Base-by-base conservation (phyloP, 2,329 filamentous ascomycete genomes). In the Polytolypa hystricis region DNA sequence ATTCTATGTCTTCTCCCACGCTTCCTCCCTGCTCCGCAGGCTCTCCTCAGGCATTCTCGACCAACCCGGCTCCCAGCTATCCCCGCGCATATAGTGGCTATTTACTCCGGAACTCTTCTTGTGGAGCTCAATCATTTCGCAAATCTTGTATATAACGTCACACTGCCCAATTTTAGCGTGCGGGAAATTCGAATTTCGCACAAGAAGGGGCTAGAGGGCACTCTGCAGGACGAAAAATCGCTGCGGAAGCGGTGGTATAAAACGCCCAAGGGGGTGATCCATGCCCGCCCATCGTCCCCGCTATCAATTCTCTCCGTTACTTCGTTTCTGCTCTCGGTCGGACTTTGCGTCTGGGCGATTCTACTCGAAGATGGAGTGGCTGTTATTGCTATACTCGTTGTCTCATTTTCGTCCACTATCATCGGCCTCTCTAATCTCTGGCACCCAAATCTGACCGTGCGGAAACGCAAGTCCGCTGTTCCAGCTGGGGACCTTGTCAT, bases 11-110 rank as follows among this genome's bases (percentile, higher is more conserved):
- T 73, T 26, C 60, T 78, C 3, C 75, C 75, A 18, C 69, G 74
- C 33, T 66, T 79, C 35, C 66, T 79, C 18, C 75, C 74, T 6
- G 75, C 75, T 1, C 74, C 75, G 1, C 74, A 79, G 54, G 71
- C 71, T 31, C 62, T 79, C n/a, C 58, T 79, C 31, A 73, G 72
- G 40, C 65, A 73, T 7, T 58, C 62, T 15, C 67, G 74, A 2
- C 72, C 72, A 5, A 60, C 59, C 18, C 66, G 73, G 30, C 66
- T 79, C 49, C 74, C 74, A 30, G 66, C 71, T 42, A 64, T 66
- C 11, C 59, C 63, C 11, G 71, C 71, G 27, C 66, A 66, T 36
- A 70, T 77, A 49, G 66, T 69, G 1, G 74, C 74, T n/a, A 71
- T 77, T 6, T 65, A 71, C 44, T 73, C 67, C 41, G 74, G 74